phyloP scores from a whole-genome alignment of 140 eudicot genomes.

The Bidens hawaiensis region DNA sequence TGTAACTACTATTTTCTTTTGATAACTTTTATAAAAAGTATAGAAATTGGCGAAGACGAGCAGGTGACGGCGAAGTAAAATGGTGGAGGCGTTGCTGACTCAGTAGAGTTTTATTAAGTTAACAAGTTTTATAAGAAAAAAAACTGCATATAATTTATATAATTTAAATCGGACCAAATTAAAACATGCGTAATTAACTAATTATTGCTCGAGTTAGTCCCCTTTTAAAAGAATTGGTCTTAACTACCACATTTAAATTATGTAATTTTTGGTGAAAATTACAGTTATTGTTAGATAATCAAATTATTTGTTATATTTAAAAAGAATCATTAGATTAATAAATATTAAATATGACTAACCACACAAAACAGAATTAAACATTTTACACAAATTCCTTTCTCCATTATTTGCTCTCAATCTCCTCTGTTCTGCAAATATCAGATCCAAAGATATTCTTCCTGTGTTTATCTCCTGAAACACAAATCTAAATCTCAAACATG shows the following conservation, averaged over 20 bases:
- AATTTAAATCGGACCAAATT: no score
- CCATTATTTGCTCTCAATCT: slow-evolving; percentile 14
- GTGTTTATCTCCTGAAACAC: slow-evolving; percentile 11
- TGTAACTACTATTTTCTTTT: neutral
- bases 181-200: no score
- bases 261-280: neutral
- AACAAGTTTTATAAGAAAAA: neutral
- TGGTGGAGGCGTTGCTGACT: neutral
- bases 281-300: neutral
- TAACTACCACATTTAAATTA: neutral
- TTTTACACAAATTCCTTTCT: slow-evolving; percentile 7
- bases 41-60: no score
- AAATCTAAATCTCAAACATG: slow-evolving; percentile 24
- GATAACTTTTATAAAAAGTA: neutral
- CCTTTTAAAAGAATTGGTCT: no score
- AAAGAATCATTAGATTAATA: neutral
- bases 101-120: neutral
- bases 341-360: neutral
- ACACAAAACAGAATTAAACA: neutral
- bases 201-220: no score
- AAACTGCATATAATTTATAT: no score
- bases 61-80: neutral
- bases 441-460: slow-evolving; percentile 26
- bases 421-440: slow-evolving; percentile 22
- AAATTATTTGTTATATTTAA: neutral